Base-by-base conservation (phyloP, 2,329 filamentous ascomycete genomes). In the Monosporascus sp. region DNA sequence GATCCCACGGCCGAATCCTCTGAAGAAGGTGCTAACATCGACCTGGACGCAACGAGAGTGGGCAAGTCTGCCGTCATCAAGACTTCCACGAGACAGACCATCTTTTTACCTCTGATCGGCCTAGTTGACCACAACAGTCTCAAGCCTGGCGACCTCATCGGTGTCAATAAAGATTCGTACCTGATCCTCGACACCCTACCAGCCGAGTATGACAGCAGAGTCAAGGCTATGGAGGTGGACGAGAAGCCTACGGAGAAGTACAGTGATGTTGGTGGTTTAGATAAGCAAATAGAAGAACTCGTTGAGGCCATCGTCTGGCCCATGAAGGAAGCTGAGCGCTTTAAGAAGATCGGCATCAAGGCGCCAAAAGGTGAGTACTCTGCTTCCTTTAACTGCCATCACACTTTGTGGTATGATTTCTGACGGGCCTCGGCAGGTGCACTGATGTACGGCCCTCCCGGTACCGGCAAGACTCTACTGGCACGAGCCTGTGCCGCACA, bases 301-400 rank as follows among this genome's bases (percentile, higher is more conserved):
- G 92, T 99, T 8, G 94, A 99, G 76, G 94, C 94, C 52, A 94
- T 99, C 48, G 94, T 99, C 31, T 97, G 93, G 93, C 94, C 94
- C 2, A 99, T 99, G 94, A 97, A 97, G 82, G 93, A 99, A 75
- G 92, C 94, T 2, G 95, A 99, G 64, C 84, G 93, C 20, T 99
- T 99, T 79, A 97, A 97, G 82, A 97, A 97, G 82, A 97, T 99
- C 66, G 94, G 94, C 62, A 99, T 99, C 80, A 99, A 99, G 78
- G 93, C 94, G 41, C 94, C 94, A 15, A 99, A 99, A 77, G 94
- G 94, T 97, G 83, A 57, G 74, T 64, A 51, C 37, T 22, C 20
- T 31, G 37, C 22, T 42, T 49, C 34, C 36, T 60, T n/a, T 56
- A 46, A 15, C 11, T 25, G 7, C 22, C 41, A 14, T 17, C 41